Conservation (phyloP, 495 filamentous ascomycete genomes). For the Trichoderma reesei region DNA sequence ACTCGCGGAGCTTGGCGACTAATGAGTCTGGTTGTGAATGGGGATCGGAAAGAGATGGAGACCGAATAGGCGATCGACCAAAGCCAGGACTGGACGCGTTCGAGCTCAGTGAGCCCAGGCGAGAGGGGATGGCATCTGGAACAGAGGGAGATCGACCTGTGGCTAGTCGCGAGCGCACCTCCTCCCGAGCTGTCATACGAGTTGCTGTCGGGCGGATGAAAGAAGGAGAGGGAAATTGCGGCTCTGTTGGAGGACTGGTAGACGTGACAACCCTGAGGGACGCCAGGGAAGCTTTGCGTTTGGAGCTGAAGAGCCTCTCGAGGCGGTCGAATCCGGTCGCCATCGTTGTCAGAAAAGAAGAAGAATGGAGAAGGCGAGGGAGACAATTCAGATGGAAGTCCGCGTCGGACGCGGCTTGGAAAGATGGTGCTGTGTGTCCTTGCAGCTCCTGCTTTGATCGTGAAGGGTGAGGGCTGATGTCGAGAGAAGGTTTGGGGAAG, state of each 20-base stretch:
- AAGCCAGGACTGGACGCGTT: constrained; percentile 11
- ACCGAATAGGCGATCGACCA: background rate
- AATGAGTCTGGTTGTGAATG: background rate
- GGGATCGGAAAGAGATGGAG: background rate
- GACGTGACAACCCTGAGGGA: constrained; percentile 7
- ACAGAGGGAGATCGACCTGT: constrained; percentile 7
- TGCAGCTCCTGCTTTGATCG: background rate
- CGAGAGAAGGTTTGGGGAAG: background rate
- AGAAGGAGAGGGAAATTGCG: constrained; percentile 34
- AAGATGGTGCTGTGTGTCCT: background rate
- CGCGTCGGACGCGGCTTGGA: background rate
- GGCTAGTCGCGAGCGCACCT: constrained; percentile 15
- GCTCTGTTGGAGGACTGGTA: background rate
- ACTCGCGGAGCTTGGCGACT: constrained; percentile 12
- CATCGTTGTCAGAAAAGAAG: constrained; percentile 12
- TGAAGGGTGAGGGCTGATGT: background rate
- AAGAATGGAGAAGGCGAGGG: background rate
- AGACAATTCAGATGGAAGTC: background rate
- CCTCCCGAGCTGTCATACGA: constrained; percentile 37
- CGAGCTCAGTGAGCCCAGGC: constrained; percentile 30
- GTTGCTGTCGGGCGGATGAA: constrained; percentile 37
- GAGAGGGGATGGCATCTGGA: constrained; percentile 12
- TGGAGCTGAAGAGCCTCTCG: constrained; percentile 23
- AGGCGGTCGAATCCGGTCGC: constrained; percentile 17
- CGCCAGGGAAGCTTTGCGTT: constrained; percentile 16